Percentiles rank a stretch among this genome's conserved stretches.
phyloP scores from a whole-genome alignment of 2,329 filamentous ascomycete species.

The Fusarium sp. region DNA sequence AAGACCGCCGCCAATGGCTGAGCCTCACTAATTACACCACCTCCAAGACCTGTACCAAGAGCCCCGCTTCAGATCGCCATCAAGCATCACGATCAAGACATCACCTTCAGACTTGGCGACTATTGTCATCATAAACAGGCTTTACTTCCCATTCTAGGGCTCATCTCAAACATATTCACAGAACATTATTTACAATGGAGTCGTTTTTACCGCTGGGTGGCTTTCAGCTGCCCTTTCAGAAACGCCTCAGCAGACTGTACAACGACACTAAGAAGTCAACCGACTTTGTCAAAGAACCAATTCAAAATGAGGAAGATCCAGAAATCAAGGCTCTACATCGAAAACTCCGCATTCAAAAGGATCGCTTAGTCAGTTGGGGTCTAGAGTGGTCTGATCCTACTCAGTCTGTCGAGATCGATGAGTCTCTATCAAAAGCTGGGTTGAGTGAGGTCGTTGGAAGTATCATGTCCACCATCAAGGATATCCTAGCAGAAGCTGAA shows the following conservation, averaged over 20 bases:
- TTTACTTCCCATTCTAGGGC: neutral
- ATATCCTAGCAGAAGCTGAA: conserved; percentile 79
- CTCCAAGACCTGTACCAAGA: neutral
- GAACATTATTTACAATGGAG: conserved; percentile 51
- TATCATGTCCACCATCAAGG: conserved; percentile 82
- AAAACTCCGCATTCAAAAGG: conserved; percentile 81
- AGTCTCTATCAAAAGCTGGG: conserved; percentile 74
- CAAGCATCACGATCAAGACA: conserved; percentile 16
- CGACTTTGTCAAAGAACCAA: conserved; percentile 73
- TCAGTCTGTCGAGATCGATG: conserved; percentile 74
- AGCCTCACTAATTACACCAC: conserved; percentile 22
- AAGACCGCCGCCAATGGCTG: conserved; percentile 21
- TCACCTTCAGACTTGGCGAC: conserved; percentile 14
- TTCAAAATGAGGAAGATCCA: conserved; percentile 69
- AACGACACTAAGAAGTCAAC: conserved; percentile 82
- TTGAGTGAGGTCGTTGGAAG: conserved; percentile 79
- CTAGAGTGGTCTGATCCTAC: conserved; percentile 80
- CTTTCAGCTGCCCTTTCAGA: conserved; percentile 66
- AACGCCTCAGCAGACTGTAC: conserved; percentile 75
- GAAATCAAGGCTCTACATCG: conserved; percentile 77
- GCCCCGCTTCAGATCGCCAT: conserved; percentile 30
- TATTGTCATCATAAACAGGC: neutral
- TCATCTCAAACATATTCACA: neutral
- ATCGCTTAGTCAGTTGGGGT: conserved; percentile 80
- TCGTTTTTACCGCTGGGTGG: conserved; percentile 60